Percentiles rank a stretch among this genome's conserved stretches.
These are phyloP conservation scores for Ophidiomyces ophidiicola DNA, from an alignment of 2,329 filamentous ascomycete genomes.

Conservation along the genomic window DNA sequence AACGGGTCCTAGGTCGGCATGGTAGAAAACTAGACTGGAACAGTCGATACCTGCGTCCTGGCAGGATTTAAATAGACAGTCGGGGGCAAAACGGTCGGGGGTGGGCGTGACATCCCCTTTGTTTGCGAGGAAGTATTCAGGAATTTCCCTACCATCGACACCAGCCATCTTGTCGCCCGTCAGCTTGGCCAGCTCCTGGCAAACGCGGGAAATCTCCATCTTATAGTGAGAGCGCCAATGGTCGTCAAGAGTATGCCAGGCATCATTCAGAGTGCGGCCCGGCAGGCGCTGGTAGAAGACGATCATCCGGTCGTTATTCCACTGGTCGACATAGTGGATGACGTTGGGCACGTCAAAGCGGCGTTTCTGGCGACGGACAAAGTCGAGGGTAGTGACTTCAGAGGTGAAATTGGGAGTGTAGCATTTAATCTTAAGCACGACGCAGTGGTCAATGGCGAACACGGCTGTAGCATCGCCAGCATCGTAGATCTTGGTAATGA, in stretches of 20 bases:
- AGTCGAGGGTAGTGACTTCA: conserved; percentile 7
- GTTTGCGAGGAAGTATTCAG: conserved; percentile 7
- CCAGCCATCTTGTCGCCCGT: conserved; percentile 7
- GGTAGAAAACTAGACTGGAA: conserved; percentile 22
- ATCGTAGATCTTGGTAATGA: conserved; percentile 17
- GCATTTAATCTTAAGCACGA: conserved; percentile 19
- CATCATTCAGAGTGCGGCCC: conserved; percentile 19
- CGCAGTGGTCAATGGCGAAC: conserved; percentile 17
- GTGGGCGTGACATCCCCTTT: too few species aligned
- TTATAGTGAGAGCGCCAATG: conserved; percentile 18
- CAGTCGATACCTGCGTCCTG: conserved; percentile 21
- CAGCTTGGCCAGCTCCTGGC: conserved; percentile 4
- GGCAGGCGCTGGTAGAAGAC: conserved; percentile 19
- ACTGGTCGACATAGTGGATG: conserved; percentile 14
- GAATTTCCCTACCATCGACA: conserved; percentile 5
- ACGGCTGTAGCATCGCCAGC: conserved; percentile 18
- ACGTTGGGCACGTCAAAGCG: conserved; percentile 5
- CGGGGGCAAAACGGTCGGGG: conserved; percentile 4
- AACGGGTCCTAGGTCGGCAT: conserved; percentile 23
- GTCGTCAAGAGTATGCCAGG: conserved; percentile 21
- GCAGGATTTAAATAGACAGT: conserved; percentile 5
- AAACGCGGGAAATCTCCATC: conserved; percentile 13
- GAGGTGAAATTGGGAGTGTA: conserved; percentile 13
- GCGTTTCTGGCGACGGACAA: conserved; percentile 5
- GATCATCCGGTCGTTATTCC: conserved; percentile 19